Evolutionary conservation across 306 rosid genomes (phyloP), one percentile per base, ranked within the genome.

Genomic region (Lagenaria siceraria): DNA sequence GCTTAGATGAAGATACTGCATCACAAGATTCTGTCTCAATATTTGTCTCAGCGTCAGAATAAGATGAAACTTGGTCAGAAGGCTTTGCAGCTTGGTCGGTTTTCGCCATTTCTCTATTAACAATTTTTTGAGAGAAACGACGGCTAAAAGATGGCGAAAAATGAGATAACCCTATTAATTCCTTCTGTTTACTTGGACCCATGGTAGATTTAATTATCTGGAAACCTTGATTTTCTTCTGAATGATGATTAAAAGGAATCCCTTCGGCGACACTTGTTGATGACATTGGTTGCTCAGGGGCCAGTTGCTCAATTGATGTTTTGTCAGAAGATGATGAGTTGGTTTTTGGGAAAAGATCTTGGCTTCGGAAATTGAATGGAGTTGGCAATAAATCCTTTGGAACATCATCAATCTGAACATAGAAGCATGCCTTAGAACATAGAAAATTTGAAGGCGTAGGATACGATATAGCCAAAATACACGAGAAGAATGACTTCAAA

Each of bases 301-400:
- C 21, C 8, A 70, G 64, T 42, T 46, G 84, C 51, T 61, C 81
- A 40, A 48, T 58, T 74, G 76, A 62, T 71, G 36, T 35, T 77
- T 24, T 69, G 55, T 48, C 24, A 73, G 82, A 8, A 12, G 70
- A 76, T 69, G 73, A 29, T 6, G 82, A 52, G 31, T 80, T 74
- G 49, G 19, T 38, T 61, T 78, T 69, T 5, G 69, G 54, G 59
- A 65, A 36, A 19, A 72, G 24, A 0, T 79, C 85, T 65, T 78
- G 82, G 59, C 74, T 86, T 10, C 38, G 61, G 36, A 1, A 63
- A 72, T 75, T 85, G 90, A 92, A 92, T 75, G 93, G 95, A 76
- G 82, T 90, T 0, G 99, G 99, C 86, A 95, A 77, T n/a, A 18
- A 36, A 70, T 65, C 93, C 82, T 82, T 89, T 22, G 99, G 99